These are phyloP conservation scores for Crataegus laevigata DNA, from an alignment of 306 rosid species.

Conservation along the genomic window DNA sequence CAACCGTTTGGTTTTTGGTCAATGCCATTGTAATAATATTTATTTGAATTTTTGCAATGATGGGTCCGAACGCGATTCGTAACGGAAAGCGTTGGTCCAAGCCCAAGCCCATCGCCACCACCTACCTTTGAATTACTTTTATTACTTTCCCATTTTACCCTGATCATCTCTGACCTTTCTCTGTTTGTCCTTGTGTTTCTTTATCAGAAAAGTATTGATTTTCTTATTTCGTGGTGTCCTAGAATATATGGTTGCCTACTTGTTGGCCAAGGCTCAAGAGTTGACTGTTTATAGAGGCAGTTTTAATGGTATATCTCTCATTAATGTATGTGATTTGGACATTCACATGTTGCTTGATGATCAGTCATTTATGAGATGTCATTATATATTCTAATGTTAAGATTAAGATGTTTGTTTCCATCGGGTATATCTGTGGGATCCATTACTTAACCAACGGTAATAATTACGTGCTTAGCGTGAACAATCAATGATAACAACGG, in stretches of 20 bases:
- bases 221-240: neutral
- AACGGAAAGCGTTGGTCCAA: constrained; percentile 47
- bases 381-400: neutral
- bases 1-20: constrained; percentile 43
- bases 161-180: neutral
- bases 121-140: neutral
- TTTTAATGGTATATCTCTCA: neutral
- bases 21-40: constrained; percentile 23
- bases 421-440: neutral
- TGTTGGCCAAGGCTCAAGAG: neutral
- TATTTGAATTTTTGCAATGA: constrained; percentile 3
- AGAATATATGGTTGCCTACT: neutral
- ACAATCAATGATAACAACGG: neutral
- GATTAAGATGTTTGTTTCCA: neutral
- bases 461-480: too few species aligned
- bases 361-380: neutral
- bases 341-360: neutral
- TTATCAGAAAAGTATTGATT: neutral
- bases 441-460: accelerated
- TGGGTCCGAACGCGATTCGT: constrained; percentile 27
- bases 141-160: neutral
- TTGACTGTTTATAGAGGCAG: neutral
- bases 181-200: neutral
- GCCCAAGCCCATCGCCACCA: constrained; percentile 6
- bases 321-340: neutral